These are phyloP conservation scores for Glycine soja DNA, from an alignment of 306 rosid species.

Conservation along the genomic window DNA sequence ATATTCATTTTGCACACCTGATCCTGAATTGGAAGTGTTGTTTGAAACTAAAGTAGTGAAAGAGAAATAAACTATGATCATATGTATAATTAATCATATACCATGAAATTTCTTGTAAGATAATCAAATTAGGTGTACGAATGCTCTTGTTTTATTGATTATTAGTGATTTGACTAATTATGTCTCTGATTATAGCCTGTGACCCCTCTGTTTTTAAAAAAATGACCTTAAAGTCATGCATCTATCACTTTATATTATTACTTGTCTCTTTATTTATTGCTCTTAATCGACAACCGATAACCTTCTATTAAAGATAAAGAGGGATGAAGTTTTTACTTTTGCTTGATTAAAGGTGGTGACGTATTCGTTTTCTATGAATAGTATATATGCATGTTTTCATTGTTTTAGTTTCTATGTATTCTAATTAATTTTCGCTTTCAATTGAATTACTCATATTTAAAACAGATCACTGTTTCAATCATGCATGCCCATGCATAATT, in stretches of 20 bases:
- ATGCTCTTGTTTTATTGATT: constrained; percentile 36
- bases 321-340: constrained; percentile 41
- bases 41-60: constrained; percentile 8
- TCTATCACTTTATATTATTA: constrained; percentile 35
- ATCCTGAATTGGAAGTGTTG: not conserved
- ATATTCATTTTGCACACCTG: constrained; percentile 46
- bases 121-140: constrained; percentile 39
- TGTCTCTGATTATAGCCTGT: constrained; percentile 48
- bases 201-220: constrained; percentile 32
- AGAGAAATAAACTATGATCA: not conserved
- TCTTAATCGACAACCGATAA: constrained; percentile 49
- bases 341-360: constrained; percentile 38
- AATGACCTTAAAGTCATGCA: constrained; percentile 37
- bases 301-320: constrained; percentile 34
- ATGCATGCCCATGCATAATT: not conserved
- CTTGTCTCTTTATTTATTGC: constrained; percentile 39
- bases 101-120: not conserved
- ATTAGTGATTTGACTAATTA: constrained; percentile 53
- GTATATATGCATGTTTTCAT: not conserved
- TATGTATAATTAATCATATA: not conserved
- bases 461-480: constrained; percentile 7
- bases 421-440: not conserved
- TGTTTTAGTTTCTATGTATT: constrained; percentile 1
- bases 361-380: constrained; percentile 17
- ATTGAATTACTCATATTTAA: not conserved